Evolutionary conservation across 164 flowering plant species (phyloP), one percentile per base, ranked within the genome.

Genomic region (Macadamia integrifolia): DNA sequence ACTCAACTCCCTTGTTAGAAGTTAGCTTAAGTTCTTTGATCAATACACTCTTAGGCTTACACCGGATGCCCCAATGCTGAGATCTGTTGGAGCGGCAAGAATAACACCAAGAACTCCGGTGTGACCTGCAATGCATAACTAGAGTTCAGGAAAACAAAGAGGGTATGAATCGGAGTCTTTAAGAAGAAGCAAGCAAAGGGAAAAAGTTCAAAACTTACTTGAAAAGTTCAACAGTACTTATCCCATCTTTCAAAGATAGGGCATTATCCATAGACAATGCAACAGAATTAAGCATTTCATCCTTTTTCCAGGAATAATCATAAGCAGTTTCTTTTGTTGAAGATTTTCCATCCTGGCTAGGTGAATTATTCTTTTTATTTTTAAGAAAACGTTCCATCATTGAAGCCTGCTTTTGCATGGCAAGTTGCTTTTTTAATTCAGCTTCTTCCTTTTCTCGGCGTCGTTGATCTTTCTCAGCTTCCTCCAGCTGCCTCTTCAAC

Each of bases 341-440:
- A 55, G 83, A 70, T 57, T 60, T 61, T 18, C 79, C 80, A 69
- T 65, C 72, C 71, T 68, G 79, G 55, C 58, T 49, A 59, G 71
- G 43, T 56, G 79, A 70, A 73, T 13, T 69, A 64, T 67, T 77
- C 65, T 80, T 84, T 59, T 72, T 74, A 70, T 72, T 80, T 72
- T 83, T 95, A n/a, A 95, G 76, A 79, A 95, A 95, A 5, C 93
- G 91, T 69, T 95, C 90, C 97, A 92, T 89, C 1, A 92, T 68
- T 69, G 97, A 84, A 76, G 96, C 99, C 76, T 92, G 98, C 82
- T 89, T 92, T 76, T 89, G 80, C 55, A 92, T 30, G 15, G 86
- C 69, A 67, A 79, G 84, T 74, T 82, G 80, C 74, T 85, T 90
- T 74, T 80, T 92, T 70, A 75, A 48, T 64, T 89, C 95, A 65